Percentiles rank a stretch among this genome's conserved stretches.
These are phyloP conservation scores for Pseudognaphalium luteoalbum DNA, from an alignment of 129 eudicot species.

Conservation along the genomic window DNA sequence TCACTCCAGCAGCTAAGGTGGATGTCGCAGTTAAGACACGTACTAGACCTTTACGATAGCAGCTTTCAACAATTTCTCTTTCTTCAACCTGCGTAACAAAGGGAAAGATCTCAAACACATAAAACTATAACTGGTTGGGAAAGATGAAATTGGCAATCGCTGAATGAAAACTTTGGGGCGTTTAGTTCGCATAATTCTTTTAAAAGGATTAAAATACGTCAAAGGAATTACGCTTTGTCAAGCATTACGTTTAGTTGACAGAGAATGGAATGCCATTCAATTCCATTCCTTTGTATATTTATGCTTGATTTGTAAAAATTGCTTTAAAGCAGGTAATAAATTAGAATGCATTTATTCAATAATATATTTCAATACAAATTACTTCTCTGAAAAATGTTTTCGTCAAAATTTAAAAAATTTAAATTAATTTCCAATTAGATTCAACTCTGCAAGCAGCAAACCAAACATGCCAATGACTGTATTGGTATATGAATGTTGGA, in stretches of 20 bases:
- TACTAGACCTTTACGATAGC: constrained; percentile 94
- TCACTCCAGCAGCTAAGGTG: constrained; percentile 98
- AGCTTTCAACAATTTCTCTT: constrained; percentile 91
- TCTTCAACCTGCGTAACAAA: constrained; percentile 74
- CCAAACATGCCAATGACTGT: not conserved
- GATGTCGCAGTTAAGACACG: constrained; percentile 97
- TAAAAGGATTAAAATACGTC: not conserved
- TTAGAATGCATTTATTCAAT: no score
- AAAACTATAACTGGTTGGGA: not conserved
- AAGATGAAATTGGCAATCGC: constrained; percentile 1
- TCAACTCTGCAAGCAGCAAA: not conserved
- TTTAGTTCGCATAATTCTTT: not conserved
- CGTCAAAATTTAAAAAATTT: not conserved
- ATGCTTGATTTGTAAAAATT: not conserved
- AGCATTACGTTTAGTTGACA: not conserved
- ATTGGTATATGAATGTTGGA: not conserved
- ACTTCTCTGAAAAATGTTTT: not conserved
- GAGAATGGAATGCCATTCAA: not conserved
- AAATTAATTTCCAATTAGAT: not conserved
- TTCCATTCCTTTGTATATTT: not conserved
- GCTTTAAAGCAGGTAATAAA: no score
- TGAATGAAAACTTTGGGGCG: not conserved
- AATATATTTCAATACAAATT: not conserved
- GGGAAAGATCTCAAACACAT: constrained; percentile 13
- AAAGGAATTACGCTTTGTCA: not conserved